A percentile compares a stretch with the other conserved stretches of the same genome.
phyloP scores from a whole-genome alignment of 495 filamentous ascomycete genomes.

The Podospora sp. region DNA sequence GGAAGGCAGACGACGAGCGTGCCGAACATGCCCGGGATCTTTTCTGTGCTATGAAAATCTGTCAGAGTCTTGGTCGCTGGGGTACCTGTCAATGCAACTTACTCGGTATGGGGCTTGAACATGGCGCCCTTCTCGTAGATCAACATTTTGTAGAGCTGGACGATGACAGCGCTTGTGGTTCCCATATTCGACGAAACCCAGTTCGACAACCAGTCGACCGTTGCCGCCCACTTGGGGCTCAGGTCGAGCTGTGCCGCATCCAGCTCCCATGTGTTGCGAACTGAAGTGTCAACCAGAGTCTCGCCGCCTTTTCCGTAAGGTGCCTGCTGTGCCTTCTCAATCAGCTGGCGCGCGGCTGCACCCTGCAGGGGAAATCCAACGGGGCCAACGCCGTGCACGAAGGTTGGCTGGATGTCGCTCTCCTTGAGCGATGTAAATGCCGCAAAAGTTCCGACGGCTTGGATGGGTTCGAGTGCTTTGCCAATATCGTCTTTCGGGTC shows the following conservation, averaged over 20 bases:
- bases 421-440: conserved; percentile 8
- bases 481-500: too few relatives aligned
- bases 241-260: conserved; percentile 48
- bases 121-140: conserved; percentile 59
- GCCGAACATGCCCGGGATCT: conserved; percentile 58
- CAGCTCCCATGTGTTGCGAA: conserved; percentile 57
- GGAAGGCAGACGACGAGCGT: conserved; percentile 59
- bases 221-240: conserved; percentile 36
- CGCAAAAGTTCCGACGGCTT: conserved; percentile 19
- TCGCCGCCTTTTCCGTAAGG: conserved; percentile 51
- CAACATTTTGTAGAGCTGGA: conserved; percentile 58
- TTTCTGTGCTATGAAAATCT: conserved; percentile 40
- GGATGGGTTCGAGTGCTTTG: conserved; percentile 17
- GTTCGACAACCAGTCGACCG: conserved; percentile 27
- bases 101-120: conserved; percentile 56
- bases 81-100: conserved; percentile 20
- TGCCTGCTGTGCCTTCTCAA: conserved; percentile 43
- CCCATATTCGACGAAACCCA: conserved; percentile 37
- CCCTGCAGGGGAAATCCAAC: conserved; percentile 48
- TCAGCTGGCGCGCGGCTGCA: conserved; percentile 44
- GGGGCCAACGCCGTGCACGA: conserved; percentile 40
- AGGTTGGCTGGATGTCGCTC: conserved; percentile 25
- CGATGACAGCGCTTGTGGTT: conserved; percentile 35
- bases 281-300: conserved; percentile 50
- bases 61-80: conserved; percentile 19